Evolutionary conservation across 768 basidiomycete species (phyloP).

Genomic region (Fomitopsis serialis): DNA sequence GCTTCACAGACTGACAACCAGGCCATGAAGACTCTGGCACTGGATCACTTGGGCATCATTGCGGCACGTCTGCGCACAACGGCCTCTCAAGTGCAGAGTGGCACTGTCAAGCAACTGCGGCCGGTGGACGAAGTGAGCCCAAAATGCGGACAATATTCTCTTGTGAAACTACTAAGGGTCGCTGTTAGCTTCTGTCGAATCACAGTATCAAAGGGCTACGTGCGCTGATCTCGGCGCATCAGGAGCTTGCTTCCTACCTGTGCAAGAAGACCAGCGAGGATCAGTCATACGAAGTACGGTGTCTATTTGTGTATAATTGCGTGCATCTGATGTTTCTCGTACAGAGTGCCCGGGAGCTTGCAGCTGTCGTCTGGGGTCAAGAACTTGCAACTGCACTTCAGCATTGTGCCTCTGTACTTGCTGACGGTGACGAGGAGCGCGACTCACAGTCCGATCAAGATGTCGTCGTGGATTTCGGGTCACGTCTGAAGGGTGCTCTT

Average conservation of each 20-base stretch:
- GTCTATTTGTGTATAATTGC: not conserved
- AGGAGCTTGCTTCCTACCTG: constrained; percentile 62
- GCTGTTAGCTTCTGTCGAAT: constrained; percentile 45
- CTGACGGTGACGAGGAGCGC: constrained; percentile 30
- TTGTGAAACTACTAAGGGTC: not conserved
- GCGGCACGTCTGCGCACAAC: constrained; percentile 74
- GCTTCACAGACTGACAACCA: constrained; percentile 63
- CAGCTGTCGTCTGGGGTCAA: constrained; percentile 74
- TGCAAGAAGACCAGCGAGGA: constrained; percentile 70
- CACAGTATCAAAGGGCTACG: constrained; percentile 48
- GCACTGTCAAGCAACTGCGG: constrained; percentile 37
- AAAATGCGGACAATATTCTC: constrained; percentile 1
- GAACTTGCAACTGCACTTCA: constrained; percentile 72
- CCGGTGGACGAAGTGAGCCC: constrained; percentile 69
- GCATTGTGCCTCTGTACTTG: constrained; percentile 46
- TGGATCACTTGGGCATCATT: constrained; percentile 93
- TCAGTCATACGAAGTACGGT: constrained; percentile 71
- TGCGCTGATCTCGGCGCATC: constrained; percentile 54
- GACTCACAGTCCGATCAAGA: constrained; percentile 27
- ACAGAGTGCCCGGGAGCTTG: constrained; percentile 81
- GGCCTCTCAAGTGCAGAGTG: constrained; percentile 33
- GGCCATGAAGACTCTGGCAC: constrained; percentile 81
- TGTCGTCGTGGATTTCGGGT: constrained; percentile 45
- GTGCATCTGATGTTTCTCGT: constrained; percentile 1
- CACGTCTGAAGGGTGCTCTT: constrained; percentile 56